phyloP scores from a whole-genome alignment of 805 yeast species.

The Wickerhamomyces ciferrii region DNA sequence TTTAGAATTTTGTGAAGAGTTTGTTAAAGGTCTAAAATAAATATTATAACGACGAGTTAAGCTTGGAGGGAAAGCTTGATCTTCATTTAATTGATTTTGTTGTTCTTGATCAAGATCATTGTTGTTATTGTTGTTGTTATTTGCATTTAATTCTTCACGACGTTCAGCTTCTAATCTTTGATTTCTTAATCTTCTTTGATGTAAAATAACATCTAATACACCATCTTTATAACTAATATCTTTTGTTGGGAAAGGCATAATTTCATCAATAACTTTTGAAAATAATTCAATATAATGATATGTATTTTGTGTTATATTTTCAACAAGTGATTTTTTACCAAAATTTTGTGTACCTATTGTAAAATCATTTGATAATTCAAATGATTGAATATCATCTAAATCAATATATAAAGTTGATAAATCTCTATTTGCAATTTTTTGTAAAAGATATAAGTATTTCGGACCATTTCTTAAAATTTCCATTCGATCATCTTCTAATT shows the following conservation, averaged over 20 bases:
- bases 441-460: constrained; percentile 73
- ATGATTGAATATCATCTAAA: constrained; percentile 76
- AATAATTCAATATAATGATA: constrained; percentile 76
- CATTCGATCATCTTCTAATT: constrained; percentile 20
- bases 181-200: constrained; percentile 84
- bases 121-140: constrained; percentile 27
- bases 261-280: constrained; percentile 65
- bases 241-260: constrained; percentile 83
- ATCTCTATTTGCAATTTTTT: constrained; percentile 82
- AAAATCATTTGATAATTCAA: constrained; percentile 43
- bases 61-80: constrained; percentile 69
- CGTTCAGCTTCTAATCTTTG: constrained; percentile 64
- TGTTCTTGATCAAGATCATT: constrained; percentile 19
- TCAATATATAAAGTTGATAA: constrained; percentile 63
- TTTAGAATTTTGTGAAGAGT: constrained; percentile 18
- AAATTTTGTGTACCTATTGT: constrained; percentile 16
- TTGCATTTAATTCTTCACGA: constrained; percentile 54
- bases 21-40: constrained; percentile 78
- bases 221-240: constrained; percentile 80
- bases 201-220: constrained; percentile 87
- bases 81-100: constrained; percentile 11
- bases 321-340: constrained; percentile 38
- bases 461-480: constrained; percentile 37
- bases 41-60: constrained; percentile 82
- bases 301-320: constrained; percentile 66